These are phyloP conservation scores for Monosporozyma yasuniensis DNA, from an alignment of 805 yeast genomes.

Conservation along the genomic window DNA sequence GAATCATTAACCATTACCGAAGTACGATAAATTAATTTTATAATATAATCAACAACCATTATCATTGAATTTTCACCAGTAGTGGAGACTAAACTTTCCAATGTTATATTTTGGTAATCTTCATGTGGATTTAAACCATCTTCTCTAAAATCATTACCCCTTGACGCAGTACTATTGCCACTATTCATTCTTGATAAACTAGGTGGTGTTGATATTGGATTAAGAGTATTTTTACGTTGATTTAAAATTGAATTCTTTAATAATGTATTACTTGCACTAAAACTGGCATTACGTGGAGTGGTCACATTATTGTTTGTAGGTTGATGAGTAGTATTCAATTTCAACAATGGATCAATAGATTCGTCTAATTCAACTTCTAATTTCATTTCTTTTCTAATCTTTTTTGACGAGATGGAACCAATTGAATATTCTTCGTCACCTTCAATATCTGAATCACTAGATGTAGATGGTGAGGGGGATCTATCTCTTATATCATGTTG, in stretches of 20 bases:
- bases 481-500: not conserved
- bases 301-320: not conserved
- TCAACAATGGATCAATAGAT: conserved; percentile 26
- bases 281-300: not conserved
- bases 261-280: not conserved
- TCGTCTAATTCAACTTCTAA: conserved; percentile 21
- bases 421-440: conserved; percentile 17
- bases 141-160: not conserved
- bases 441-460: conserved; percentile 24
- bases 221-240: not conserved
- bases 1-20: conserved; percentile 56
- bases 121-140: not conserved
- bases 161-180: not conserved
- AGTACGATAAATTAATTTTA: conserved; percentile 53
- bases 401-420: conserved; percentile 22
- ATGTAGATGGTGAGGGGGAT: not conserved
- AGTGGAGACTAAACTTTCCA: conserved; percentile 51
- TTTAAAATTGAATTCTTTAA: not conserved
- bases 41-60: conserved; percentile 45
- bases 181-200: not conserved
- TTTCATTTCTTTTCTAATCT: conserved; percentile 16
- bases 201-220: not conserved
- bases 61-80: conserved; percentile 31
- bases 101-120: conserved; percentile 25
- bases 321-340: not conserved